Evolutionary conservation across 2,329 filamentous ascomycete genomes (phyloP).

Genomic region (Zasmidium citrigriseum): DNA sequence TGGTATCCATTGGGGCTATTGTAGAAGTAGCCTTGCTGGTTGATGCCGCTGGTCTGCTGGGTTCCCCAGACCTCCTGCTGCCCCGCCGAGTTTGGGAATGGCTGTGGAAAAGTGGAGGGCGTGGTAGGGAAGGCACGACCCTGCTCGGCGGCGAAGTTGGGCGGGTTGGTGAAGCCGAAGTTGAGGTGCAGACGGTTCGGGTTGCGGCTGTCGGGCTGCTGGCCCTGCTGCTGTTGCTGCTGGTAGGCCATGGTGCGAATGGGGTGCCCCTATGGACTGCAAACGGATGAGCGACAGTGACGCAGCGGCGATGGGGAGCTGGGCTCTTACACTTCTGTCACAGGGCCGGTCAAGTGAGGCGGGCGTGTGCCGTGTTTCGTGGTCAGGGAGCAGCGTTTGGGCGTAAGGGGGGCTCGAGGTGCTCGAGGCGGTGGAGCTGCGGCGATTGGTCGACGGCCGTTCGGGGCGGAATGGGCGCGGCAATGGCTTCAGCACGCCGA

Average conservation of each 20-base stretch:
- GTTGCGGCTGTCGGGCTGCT: constrained; percentile 32
- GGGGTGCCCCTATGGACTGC: neutral
- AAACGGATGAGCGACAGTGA: neutral
- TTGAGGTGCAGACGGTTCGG: constrained; percentile 54
- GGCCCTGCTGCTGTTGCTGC: constrained; percentile 21
- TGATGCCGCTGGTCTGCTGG: constrained; percentile 45
- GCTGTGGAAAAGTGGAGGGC: constrained; percentile 94
- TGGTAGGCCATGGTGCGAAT: constrained; percentile 6
- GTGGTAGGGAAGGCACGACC: constrained; percentile 64
- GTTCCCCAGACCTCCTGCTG: constrained; percentile 63
- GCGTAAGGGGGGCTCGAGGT: constrained; percentile 3
- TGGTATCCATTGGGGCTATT: constrained; percentile 46
- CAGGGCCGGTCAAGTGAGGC: neutral
- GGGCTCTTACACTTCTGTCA: neutral
- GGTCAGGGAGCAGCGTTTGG: neutral
- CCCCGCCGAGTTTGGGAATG: constrained; percentile 62
- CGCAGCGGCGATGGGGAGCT: neutral
- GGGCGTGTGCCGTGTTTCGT: neutral
- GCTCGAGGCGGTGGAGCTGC: neutral
- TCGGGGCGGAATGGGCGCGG: neutral
- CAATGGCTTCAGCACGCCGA: neutral
- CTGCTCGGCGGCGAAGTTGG: constrained; percentile 45
- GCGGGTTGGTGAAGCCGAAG: constrained; percentile 50
- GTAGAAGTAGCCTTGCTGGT: constrained; percentile 52
- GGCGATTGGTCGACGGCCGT: constrained; percentile 2